Conservation (phyloP, 202 grass and related monocot genomes). For the Zoysia matrella region DNA sequence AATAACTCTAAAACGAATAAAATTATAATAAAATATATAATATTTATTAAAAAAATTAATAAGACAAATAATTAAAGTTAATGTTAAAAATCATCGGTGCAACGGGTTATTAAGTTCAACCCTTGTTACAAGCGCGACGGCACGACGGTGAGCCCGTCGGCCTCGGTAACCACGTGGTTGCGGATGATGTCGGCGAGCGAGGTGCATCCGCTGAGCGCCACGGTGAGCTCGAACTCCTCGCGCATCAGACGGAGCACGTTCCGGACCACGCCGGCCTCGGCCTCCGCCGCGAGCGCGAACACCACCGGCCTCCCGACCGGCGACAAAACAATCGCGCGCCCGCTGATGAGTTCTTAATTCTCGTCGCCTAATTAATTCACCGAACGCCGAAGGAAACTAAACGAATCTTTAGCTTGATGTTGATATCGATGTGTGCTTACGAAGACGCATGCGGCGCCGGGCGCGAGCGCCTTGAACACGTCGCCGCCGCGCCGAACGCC, state of each 20-base stretch:
- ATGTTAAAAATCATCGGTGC: no score
- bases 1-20: no score
- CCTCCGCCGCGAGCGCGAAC: conserved; percentile 78
- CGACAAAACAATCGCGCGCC: background rate
- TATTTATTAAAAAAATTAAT: no score
- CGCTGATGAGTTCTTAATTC: no score
- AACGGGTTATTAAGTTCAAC: no score
- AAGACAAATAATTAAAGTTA: no score
- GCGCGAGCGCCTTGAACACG: conserved; percentile 91
- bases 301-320: conserved; percentile 89
- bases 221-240: conserved; percentile 79
- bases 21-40: no score
- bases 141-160: conserved; percentile 29
- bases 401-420: no score
- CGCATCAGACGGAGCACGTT: conserved; percentile 85
- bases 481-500: conserved; percentile 85
- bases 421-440: conserved; percentile 39
- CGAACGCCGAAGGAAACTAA: no score
- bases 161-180: conserved; percentile 68
- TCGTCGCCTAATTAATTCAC: no score
- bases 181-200: conserved; percentile 80
- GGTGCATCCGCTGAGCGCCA: conserved; percentile 78
- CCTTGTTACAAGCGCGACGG: no score
- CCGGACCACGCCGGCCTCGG: conserved; percentile 60
- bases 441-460: conserved; percentile 82